Conservation (phyloP, 2,329 filamentous ascomycete genomes). For the Scedosporium aurantiacum region DNA sequence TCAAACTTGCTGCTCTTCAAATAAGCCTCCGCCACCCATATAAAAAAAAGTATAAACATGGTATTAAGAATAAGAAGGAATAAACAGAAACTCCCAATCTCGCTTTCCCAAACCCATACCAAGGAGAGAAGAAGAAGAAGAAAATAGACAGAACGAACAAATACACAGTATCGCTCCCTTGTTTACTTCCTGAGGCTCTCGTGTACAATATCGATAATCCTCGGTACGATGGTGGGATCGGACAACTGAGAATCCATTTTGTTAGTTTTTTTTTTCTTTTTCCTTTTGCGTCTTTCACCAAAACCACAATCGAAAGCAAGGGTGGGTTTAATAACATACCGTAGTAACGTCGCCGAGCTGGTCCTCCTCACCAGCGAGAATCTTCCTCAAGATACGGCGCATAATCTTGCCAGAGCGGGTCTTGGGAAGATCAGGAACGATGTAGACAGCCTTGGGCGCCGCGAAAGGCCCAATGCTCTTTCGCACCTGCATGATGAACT, state of each 20-base stretch:
- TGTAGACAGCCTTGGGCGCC: constrained; percentile 83
- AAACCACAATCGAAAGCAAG: background rate
- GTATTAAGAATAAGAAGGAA: background rate
- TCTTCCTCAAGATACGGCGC: constrained; percentile 93
- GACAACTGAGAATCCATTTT: constrained; percentile 50
- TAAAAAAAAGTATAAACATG: constrained; percentile 3
- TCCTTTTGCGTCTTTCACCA: background rate
- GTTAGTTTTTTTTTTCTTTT: too few relatives aligned
- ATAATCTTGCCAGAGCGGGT: constrained; percentile 98
- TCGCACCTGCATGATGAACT: constrained; percentile 86
- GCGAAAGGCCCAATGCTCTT: constrained; percentile 97
- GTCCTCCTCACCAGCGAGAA: constrained; percentile 92
- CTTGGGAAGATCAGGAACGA: constrained; percentile 92
- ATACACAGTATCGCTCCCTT: background rate
- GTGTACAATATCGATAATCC: constrained; percentile 77
- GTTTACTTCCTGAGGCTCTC: constrained; percentile 42
- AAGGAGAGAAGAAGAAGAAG: constrained; percentile 8
- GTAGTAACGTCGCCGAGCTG: constrained; percentile 89
- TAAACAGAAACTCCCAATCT: constrained; percentile 9
- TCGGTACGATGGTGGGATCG: constrained; percentile 78
- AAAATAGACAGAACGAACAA: constrained; percentile 8
- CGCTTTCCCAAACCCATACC: constrained; percentile 6
- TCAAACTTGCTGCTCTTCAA: background rate
- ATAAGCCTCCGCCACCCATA: background rate
- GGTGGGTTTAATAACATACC: constrained; percentile 39